A percentile compares a stretch with the other conserved stretches of the same genome.
phyloP scores from a whole-genome alignment of 176 grass and related monocot species.

The Panicum miliaceum region DNA sequence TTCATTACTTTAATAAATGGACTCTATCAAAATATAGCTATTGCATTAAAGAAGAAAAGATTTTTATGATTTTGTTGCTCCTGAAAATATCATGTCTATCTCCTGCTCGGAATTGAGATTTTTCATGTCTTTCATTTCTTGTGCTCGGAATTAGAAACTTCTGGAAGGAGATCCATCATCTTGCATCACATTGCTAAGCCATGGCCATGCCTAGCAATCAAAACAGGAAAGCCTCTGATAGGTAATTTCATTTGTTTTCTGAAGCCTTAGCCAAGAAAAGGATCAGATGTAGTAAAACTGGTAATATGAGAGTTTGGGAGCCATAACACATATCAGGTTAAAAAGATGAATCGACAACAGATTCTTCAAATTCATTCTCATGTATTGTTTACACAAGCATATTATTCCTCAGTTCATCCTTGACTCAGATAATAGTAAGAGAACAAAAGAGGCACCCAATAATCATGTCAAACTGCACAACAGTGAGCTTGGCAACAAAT shows the following conservation, averaged over 20 bases:
- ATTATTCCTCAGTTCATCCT: background rate
- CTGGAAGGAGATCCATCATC: background rate
- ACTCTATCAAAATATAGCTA: background rate
- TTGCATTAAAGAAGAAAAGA: background rate
- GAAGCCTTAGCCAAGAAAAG: background rate
- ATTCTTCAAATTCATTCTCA: background rate
- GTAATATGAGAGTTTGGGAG: background rate
- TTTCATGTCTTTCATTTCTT: background rate
- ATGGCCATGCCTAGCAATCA: background rate
- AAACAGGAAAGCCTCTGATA: background rate
- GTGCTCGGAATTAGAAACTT: background rate
- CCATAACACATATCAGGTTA: background rate
- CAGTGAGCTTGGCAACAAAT: background rate
- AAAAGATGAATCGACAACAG: background rate
- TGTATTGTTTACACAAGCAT: background rate
- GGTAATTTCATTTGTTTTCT: background rate
- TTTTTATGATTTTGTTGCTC: background rate
- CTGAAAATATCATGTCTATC: background rate
- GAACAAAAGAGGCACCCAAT: background rate
- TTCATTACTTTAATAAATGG: background rate
- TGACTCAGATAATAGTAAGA: background rate
- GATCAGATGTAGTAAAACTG: constrained; percentile 1
- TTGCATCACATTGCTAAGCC: background rate
- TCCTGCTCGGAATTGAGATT: background rate
- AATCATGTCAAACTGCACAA: background rate